phyloP scores from a whole-genome alignment of 2,329 filamentous ascomycete genomes.

The Fusarium sp. region DNA sequence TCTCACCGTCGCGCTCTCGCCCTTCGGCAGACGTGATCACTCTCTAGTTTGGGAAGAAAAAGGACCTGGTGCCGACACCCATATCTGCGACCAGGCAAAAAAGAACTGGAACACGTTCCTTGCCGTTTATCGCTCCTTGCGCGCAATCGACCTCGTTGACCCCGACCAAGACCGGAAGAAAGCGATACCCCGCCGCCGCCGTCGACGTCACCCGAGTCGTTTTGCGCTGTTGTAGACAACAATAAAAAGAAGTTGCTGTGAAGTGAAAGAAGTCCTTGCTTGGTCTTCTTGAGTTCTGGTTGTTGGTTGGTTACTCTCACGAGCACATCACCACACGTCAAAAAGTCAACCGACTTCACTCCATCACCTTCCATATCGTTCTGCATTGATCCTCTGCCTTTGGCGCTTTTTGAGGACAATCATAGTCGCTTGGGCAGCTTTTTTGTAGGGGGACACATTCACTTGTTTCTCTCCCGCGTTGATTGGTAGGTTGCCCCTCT shows the following conservation, averaged over 20 bases:
- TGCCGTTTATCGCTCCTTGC: constrained; percentile 45
- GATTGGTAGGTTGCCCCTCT: constrained; percentile 64
- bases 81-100: constrained; percentile 42
- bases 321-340: constrained; percentile 12
- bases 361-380: constrained; percentile 17
- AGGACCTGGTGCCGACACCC: constrained; percentile 40
- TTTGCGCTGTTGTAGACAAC: constrained; percentile 52
- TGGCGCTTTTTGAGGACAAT: constrained; percentile 34
- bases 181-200: constrained; percentile 45
- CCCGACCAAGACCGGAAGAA: constrained; percentile 48
- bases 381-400: constrained; percentile 35
- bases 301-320: constrained; percentile 25
- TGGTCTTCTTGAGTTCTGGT: constrained; percentile 31
- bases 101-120: constrained; percentile 59
- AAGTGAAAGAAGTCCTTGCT: constrained; percentile 41
- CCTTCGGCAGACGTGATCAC: constrained; percentile 29
- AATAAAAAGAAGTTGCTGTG: constrained; percentile 48
- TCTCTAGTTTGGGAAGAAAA: constrained; percentile 38
- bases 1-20: constrained; percentile 28
- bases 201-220: constrained; percentile 47
- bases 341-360: constrained; percentile 4
- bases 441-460: constrained; percentile 90
- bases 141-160: constrained; percentile 50
- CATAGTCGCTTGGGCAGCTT: constrained; percentile 46
- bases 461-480: constrained; percentile 93